A percentile compares a stretch with the other conserved stretches of the same genome.
These are phyloP conservation scores for Lentinula guzmanii DNA, from an alignment of 768 basidiomycete genomes.

Conservation along the genomic window DNA sequence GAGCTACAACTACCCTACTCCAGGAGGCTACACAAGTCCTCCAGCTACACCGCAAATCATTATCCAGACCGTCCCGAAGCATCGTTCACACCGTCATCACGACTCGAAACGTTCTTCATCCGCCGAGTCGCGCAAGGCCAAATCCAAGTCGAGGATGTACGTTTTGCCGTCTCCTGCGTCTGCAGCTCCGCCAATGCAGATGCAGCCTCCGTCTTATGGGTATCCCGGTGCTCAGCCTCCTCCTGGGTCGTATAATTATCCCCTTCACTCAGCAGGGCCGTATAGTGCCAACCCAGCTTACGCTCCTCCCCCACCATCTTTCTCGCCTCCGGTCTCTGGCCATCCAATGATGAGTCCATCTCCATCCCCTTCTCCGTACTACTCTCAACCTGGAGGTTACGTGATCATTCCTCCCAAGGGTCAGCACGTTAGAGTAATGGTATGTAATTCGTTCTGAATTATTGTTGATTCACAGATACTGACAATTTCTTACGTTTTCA, in stretches of 20 bases:
- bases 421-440: not conserved
- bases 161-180: not conserved
- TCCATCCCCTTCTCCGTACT: not conserved
- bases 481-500: not conserved
- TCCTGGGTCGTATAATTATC: not conserved
- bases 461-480: not conserved
- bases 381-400: not conserved
- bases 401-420: conserved; percentile 1
- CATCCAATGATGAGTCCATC: not conserved
- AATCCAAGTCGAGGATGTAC: not conserved
- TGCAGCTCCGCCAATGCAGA: not conserved
- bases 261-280: not conserved
- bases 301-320: not conserved
- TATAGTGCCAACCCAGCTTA: not conserved
- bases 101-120: not conserved
- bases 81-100: conserved; percentile 2
- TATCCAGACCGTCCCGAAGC: not conserved
- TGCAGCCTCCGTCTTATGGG: not conserved
- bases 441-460: not conserved
- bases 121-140: not conserved
- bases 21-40: not conserved
- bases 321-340: not conserved
- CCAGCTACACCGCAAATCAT: not conserved
- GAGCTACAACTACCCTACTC: not conserved
- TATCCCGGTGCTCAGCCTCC: not conserved